phyloP scores from a whole-genome alignment of 306 rosid species.

The Quillaja saponaria region DNA sequence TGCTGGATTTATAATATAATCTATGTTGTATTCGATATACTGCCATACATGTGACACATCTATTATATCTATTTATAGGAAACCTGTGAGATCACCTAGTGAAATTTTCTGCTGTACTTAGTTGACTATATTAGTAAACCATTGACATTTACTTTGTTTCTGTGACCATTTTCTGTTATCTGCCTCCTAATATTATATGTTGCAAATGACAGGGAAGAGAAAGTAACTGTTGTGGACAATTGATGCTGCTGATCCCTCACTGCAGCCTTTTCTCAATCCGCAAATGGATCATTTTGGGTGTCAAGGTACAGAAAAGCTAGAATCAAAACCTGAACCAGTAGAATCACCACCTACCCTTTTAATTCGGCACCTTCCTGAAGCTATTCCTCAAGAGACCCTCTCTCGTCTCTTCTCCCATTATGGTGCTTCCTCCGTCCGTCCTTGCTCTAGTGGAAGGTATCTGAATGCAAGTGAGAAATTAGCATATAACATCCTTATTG shows the following conservation, averaged over 20 bases:
- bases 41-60: too few species aligned
- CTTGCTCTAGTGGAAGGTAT: slow-evolving; percentile 56
- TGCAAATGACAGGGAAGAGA: slow-evolving; percentile 8
- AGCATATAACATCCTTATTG: too few species aligned
- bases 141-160: not conserved
- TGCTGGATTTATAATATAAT: too few species aligned
- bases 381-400: slow-evolving; percentile 69
- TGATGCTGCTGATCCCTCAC: slow-evolving; percentile 11
- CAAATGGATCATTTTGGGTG: slow-evolving; percentile 34
- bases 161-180: not conserved
- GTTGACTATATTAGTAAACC: not conserved
- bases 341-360: slow-evolving; percentile 48
- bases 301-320: slow-evolving; percentile 32
- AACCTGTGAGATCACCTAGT: too few species aligned
- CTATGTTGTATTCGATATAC: too few species aligned
- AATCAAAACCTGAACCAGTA: slow-evolving; percentile 14
- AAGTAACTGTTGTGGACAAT: not conserved
- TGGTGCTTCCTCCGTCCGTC: slow-evolving; percentile 72
- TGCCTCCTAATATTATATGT: not conserved
- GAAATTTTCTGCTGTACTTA: not conserved
- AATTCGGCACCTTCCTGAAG: slow-evolving; percentile 74
- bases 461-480: too few species aligned
- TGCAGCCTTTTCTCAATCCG: not conserved
- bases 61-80: too few species aligned
- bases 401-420: slow-evolving; percentile 65